Evolutionary conservation across 1,284 basidiomycete species (phyloP).

Genomic region (Ustilago cynodontis): DNA sequence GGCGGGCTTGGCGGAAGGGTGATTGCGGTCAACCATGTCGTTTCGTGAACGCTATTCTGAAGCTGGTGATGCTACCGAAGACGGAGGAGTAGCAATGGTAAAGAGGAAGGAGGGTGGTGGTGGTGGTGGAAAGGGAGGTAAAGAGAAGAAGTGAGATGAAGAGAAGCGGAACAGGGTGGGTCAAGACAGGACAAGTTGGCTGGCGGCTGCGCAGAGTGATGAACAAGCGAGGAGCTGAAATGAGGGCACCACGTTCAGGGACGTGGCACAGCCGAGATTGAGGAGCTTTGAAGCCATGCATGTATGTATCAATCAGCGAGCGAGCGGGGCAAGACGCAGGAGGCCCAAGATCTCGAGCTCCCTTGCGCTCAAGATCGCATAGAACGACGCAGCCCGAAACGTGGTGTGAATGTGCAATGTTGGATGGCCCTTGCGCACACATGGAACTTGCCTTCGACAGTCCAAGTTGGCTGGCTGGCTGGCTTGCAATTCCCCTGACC

Average conservation of each 20-base stretch:
- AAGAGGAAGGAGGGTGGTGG: conserved; percentile 7
- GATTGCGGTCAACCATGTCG: conserved; percentile 59
- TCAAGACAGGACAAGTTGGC: no score
- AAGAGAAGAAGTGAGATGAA: conserved; percentile 4
- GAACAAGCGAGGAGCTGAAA: neutral
- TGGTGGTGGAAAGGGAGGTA: conserved; percentile 24
- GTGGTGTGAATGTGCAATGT: neutral
- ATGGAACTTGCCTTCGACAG: conserved; percentile 1
- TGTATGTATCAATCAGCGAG: conserved; percentile 7
- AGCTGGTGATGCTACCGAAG: neutral
- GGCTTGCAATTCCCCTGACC: no score
- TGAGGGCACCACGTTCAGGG: no score
- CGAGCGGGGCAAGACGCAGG: no score
- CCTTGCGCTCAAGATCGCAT: conserved; percentile 17
- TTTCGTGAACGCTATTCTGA: conserved; percentile 10
- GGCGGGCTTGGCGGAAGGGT: conserved; percentile 66
- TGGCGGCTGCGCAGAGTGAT: neutral
- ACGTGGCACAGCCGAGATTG: conserved; percentile 5
- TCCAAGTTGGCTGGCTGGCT: no score
- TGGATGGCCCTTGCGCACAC: neutral
- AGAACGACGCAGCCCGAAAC: conserved; percentile 11
- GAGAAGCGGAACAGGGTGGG: neutral
- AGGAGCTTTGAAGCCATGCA: conserved; percentile 9
- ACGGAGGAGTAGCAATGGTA: neutral
- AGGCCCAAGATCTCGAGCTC: conserved; percentile 1